These are phyloP conservation scores for Quercus robur DNA, from an alignment of 306 rosid genomes.

Conservation along the genomic window DNA sequence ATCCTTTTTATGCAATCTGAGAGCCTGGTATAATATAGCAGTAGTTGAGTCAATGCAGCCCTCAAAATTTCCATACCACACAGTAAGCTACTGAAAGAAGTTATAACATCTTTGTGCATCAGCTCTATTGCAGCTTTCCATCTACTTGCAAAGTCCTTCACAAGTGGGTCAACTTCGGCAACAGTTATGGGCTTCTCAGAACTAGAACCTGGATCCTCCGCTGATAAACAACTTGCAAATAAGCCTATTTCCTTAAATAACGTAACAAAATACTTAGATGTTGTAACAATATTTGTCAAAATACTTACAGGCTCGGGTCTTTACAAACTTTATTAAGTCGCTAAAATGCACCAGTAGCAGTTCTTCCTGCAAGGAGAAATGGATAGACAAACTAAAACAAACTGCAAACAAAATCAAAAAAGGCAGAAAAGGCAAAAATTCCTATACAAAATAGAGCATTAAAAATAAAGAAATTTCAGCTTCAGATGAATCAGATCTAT, in stretches of 20 bases:
- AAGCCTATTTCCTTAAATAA: constrained; percentile 11
- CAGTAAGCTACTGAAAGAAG: constrained; percentile 96
- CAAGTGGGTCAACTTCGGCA: constrained; percentile 86
- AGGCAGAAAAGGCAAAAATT: neutral
- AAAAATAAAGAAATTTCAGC: neutral
- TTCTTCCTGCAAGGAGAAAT: constrained; percentile 74
- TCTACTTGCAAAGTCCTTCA: constrained; percentile 91
- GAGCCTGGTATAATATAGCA: constrained; percentile 91
- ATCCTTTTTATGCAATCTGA: constrained; percentile 87
- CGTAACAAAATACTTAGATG: neutral
- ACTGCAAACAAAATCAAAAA: neutral
- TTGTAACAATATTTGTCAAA: neutral
- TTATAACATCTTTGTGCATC: constrained; percentile 98
- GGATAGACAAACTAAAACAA: constrained; percentile 14
- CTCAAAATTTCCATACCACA: constrained; percentile 91
- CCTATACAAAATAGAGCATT: neutral
- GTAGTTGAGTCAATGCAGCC: constrained; percentile 86
- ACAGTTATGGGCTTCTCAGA: constrained; percentile 65
- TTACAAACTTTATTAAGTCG: constrained; percentile 80
- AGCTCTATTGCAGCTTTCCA: constrained; percentile 97
- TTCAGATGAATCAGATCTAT: neutral
- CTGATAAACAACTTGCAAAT: constrained; percentile 38
- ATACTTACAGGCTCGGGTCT: constrained; percentile 88
- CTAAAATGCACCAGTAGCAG: constrained; percentile 83
- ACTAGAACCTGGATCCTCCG: constrained; percentile 73